These are phyloP conservation scores for Mycena chlorophos DNA, from an alignment of 768 basidiomycete genomes.

Conservation along the genomic window DNA sequence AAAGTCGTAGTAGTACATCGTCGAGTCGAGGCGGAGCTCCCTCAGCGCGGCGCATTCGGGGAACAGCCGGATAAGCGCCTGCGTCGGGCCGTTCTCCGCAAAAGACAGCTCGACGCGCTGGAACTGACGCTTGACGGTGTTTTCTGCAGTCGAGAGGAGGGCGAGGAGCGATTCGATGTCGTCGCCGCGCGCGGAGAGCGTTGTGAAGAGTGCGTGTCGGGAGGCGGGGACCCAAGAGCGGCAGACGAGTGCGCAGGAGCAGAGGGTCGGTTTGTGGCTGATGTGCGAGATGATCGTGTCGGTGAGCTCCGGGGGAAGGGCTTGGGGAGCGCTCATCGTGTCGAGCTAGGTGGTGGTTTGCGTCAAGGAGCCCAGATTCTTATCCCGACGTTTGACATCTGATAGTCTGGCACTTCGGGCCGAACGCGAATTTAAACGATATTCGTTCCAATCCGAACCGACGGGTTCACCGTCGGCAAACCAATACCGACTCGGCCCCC, in stretches of 20 bases:
- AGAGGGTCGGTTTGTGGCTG: background rate
- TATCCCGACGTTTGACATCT: no score
- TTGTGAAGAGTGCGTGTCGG: conserved; percentile 2
- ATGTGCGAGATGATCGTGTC: conserved; percentile 6
- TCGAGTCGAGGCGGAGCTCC: background rate
- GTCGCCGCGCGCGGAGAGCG: background rate
- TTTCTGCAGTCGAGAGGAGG: background rate
- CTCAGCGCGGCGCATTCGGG: background rate
- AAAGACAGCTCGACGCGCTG: background rate
- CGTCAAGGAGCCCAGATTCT: no score
- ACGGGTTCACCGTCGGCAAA: no score
- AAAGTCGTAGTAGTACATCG: background rate
- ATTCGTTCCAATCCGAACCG: no score
- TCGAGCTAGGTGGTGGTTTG: no score
- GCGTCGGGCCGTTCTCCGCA: background rate
- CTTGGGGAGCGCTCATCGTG: background rate
- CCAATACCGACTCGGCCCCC: no score
- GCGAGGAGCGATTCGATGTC: background rate
- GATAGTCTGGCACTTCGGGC: no score
- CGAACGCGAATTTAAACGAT: no score
- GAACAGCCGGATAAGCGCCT: background rate
- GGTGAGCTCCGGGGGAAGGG: conserved; percentile 8
- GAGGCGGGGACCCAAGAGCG: conserved; percentile 6
- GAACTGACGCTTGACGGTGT: background rate
- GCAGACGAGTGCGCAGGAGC: conserved; percentile 9